Evolutionary conservation across 164 flowering plant genomes (phyloP), one percentile per base, ranked within the genome.

Genomic region (Annona cherimola): DNA sequence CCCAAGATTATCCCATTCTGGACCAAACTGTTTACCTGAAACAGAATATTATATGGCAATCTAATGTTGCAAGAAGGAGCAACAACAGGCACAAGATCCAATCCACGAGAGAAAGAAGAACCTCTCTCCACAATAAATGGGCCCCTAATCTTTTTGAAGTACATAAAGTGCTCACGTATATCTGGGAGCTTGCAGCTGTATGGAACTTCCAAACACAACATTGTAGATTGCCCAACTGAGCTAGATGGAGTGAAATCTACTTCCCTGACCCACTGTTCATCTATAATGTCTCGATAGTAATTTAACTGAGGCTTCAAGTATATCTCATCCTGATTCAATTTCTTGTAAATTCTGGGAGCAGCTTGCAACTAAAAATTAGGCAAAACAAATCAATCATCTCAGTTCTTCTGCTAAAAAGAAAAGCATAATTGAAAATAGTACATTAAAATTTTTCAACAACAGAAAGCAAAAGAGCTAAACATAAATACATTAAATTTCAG

Each of bases 211-310:
- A 92, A 67, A 73, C 99, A 94, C 59, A 92, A n/a, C 39, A 83
- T 76, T 50, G 95, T 87, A 40, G 98, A 94, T 42, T 91, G 97
- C 2, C 99, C 99, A 66, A 94, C 85, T n/a, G 74, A 74, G 68
- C 66, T 73, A 1, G 69, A 78, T 69, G 84, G 82, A 67, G 96
- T 87, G 70, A 92, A 94, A 81, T 94, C 99, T 19, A 81, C 81
- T 26, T 85, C 66, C 72, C 99, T 79, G 3, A 89, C 78, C 93
- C 94, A 90, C 43, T 85, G 87, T 70, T 87, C 86, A 62, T 91
- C 91, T 41, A 79, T 73, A 40, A 61, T 40, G 66, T 86, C 83
- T 75, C 20, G 78, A 71, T 68, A 90, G 76, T 35, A 92, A 81
- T 84, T 82, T 9, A 79, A 62, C 6, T 7, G 0, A 19, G 82